A percentile compares a stretch with the other conserved stretches of the same genome.
phyloP scores from a whole-genome alignment of 2,329 filamentous ascomycete genomes.

The Dactylellina parvicollis region DNA sequence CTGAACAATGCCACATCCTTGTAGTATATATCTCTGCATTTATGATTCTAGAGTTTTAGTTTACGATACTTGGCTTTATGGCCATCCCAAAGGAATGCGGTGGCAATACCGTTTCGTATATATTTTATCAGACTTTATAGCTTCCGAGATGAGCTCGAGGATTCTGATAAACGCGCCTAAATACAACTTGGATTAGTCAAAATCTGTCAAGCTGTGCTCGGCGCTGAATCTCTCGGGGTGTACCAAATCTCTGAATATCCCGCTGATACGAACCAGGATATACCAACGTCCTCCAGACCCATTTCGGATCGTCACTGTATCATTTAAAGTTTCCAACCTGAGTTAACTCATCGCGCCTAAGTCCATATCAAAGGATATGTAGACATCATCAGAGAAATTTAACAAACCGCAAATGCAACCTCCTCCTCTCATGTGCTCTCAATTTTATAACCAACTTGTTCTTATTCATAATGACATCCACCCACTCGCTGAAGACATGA shows the following conservation, averaged over 20 bases:
- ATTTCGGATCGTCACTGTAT: conserved; percentile 19
- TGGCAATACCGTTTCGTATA: conserved; percentile 46
- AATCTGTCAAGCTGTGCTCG: neutral
- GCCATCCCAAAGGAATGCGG: no score
- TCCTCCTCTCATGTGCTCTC: conserved; percentile 12
- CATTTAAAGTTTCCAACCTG: neutral
- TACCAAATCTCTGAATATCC: conserved; percentile 37
- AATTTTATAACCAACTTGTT: conserved; percentile 29
- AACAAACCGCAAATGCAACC: conserved; percentile 15
- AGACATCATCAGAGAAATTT: neutral
- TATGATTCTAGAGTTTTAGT: neutral
- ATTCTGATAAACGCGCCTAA: conserved; percentile 38
- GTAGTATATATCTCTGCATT: conserved; percentile 79
- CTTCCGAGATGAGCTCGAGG: conserved; percentile 33
- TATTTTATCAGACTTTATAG: conserved; percentile 34
- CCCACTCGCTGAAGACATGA: conserved; percentile 27
- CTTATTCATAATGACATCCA: conserved; percentile 36
- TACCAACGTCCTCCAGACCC: conserved; percentile 35
- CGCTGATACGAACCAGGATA: conserved; percentile 27
- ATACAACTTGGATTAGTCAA: neutral
- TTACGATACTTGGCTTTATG: neutral
- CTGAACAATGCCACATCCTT: conserved; percentile 77
- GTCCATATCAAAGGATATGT: neutral
- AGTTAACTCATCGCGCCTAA: no score
- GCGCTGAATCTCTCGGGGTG: neutral